phyloP scores from a whole-genome alignment of 306 rosid species.

The Dalbergia cultrata region DNA sequence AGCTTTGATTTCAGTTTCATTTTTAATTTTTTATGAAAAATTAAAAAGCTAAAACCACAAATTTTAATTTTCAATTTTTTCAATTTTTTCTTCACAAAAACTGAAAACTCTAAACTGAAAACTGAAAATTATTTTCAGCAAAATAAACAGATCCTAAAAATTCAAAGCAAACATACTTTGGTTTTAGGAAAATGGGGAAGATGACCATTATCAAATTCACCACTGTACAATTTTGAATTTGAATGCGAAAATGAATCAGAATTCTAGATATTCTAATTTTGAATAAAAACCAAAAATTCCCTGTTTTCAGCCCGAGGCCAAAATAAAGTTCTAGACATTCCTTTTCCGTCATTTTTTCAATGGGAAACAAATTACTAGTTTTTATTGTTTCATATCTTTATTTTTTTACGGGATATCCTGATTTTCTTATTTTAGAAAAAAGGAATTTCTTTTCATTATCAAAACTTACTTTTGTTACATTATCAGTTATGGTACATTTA shows the following conservation, averaged over 20 bases:
- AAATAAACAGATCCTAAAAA: too few species aligned
- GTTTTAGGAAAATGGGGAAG: not conserved
- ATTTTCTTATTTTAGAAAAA: not conserved
- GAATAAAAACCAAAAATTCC: slow-evolving; percentile 25
- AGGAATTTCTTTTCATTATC: not conserved
- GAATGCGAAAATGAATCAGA: not conserved
- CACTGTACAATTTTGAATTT: not conserved
- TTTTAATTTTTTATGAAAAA: too few species aligned
- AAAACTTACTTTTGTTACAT: not conserved
- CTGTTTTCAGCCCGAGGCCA: slow-evolving; percentile 12
- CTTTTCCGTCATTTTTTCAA: not conserved
- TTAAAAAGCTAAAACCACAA: too few species aligned
- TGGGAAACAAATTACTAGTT: not conserved
- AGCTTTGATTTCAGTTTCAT: too few species aligned
- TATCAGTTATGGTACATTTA: not conserved
- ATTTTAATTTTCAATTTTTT: too few species aligned
- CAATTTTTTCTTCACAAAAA: too few species aligned
- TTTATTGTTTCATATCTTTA: not conserved
- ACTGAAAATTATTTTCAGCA: too few species aligned
- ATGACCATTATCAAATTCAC: slow-evolving; percentile 15
- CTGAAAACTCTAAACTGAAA: too few species aligned
- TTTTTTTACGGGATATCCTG: not conserved
- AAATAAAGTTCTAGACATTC: slow-evolving; percentile 9
- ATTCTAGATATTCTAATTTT: slow-evolving; percentile 3
- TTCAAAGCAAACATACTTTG: too few species aligned